Percentiles rank a stretch among this genome's conserved stretches.
phyloP scores from a whole-genome alignment of 306 rosid species.

The Vicia sativa region DNA sequence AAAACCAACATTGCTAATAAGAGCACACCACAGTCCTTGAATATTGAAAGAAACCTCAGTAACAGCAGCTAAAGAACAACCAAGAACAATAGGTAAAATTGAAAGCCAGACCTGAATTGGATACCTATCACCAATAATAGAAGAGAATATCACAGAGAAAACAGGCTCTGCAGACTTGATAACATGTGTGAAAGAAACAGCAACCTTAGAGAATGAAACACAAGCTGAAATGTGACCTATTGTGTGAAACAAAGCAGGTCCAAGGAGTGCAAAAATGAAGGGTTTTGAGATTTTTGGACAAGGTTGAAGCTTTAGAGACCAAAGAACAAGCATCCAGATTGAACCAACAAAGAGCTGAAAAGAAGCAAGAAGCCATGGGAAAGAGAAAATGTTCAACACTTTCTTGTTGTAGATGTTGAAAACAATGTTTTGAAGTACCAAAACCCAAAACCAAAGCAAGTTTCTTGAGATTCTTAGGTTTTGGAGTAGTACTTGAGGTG shows the following conservation, averaged over 20 bases:
- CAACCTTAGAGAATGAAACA: slow-evolving; percentile 92
- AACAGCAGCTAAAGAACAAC: slow-evolving; percentile 85
- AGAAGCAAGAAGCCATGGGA: slow-evolving; percentile 95
- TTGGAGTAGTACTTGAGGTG: slow-evolving; percentile 38
- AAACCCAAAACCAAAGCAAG: slow-evolving; percentile 81
- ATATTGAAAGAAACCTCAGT: slow-evolving; percentile 88
- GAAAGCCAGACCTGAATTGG: slow-evolving; percentile 93
- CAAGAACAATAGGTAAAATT: slow-evolving; percentile 85
- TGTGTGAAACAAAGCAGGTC: slow-evolving; percentile 96
- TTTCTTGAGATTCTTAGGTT: slow-evolving; percentile 50
- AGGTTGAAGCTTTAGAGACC: slow-evolving; percentile 83
- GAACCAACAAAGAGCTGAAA: slow-evolving; percentile 94
- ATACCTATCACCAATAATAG: slow-evolving; percentile 72
- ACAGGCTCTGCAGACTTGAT: slow-evolving; percentile 94
- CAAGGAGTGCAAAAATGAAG: slow-evolving; percentile 77
- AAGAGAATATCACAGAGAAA: slow-evolving; percentile 77
- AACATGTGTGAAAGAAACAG: slow-evolving; percentile 96
- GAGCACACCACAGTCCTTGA: slow-evolving; percentile 82
- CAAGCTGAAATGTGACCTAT: slow-evolving; percentile 96
- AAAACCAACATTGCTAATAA: slow-evolving; percentile 92
- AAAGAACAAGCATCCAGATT: slow-evolving; percentile 77
- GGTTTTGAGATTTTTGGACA: slow-evolving; percentile 79
- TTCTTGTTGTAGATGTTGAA: slow-evolving; percentile 95
- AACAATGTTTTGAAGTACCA: slow-evolving; percentile 92
- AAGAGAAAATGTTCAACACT: slow-evolving; percentile 71